Evolutionary conservation across 1,139 yeast species (phyloP).

Genomic region (Scheffersomyces lignicola): DNA sequence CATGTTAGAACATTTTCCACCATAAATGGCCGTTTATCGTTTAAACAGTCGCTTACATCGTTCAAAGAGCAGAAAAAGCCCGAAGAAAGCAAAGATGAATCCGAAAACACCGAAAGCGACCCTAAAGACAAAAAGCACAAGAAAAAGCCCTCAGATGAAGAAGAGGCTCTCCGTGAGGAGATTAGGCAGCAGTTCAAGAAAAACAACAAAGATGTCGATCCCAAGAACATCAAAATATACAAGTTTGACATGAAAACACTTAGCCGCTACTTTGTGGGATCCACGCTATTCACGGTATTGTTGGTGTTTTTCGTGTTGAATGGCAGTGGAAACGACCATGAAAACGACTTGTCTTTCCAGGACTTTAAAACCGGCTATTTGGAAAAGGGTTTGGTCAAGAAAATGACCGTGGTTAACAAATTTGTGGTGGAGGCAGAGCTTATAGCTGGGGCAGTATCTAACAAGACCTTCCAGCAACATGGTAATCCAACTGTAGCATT

Average conservation of each 20-base stretch:
- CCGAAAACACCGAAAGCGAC: constrained; percentile 11
- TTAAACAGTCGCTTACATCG: constrained; percentile 2
- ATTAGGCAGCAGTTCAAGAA: constrained; percentile 31
- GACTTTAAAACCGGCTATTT: constrained; percentile 83
- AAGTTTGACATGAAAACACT: constrained; percentile 26
- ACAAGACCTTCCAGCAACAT: constrained; percentile 35
- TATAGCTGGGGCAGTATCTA: constrained; percentile 56
- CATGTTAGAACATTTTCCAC: not conserved
- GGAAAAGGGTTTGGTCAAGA: constrained; percentile 80
- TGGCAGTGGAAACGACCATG: constrained; percentile 19
- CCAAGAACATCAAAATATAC: constrained; percentile 33
- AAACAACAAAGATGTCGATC: constrained; percentile 30
- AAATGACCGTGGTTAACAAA: constrained; percentile 74
- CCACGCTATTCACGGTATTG: constrained; percentile 14
- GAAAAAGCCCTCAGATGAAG: constrained; percentile 18
- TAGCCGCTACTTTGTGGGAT: constrained; percentile 14
- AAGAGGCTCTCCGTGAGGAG: constrained; percentile 34
- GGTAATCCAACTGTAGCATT: constrained; percentile 54
- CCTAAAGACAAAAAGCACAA: constrained; percentile 11
- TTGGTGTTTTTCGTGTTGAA: constrained; percentile 16
- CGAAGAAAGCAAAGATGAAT: constrained; percentile 10
- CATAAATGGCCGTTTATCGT: not conserved
- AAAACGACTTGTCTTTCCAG: constrained; percentile 72
- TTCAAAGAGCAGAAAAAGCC: constrained; percentile 9
- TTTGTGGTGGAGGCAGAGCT: constrained; percentile 73